A percentile compares a stretch with the other conserved stretches of the same genome.
Evolutionary conservation across 768 basidiomycete species (phyloP).

Genomic region (Lactarius pseudohatsudake): DNA sequence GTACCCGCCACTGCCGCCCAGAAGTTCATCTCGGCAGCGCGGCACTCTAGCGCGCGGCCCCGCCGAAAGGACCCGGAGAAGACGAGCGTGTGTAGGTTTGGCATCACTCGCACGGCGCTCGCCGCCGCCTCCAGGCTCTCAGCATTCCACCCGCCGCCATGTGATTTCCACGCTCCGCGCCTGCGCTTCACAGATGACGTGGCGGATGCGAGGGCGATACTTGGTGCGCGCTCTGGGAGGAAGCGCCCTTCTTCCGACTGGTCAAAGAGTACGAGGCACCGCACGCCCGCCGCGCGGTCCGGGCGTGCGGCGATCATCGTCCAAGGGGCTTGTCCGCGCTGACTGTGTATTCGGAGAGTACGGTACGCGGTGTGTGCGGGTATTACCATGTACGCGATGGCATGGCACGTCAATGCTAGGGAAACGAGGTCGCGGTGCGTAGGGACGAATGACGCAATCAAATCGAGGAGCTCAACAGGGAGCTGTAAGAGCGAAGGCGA

Average conservation of each 20-base stretch:
- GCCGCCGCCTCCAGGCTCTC: slow-evolving; percentile 10
- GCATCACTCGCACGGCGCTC: slow-evolving; percentile 12
- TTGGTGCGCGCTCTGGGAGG: slow-evolving; percentile 8
- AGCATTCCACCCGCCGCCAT: background rate
- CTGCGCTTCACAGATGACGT: background rate
- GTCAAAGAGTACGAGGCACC: slow-evolving; percentile 17
- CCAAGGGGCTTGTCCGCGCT: slow-evolving; percentile 11
- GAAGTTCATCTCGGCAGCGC: slow-evolving; percentile 2
- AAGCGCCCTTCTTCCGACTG: slow-evolving; percentile 2
- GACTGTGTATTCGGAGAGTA: slow-evolving; percentile 6
- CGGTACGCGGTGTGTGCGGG: slow-evolving; percentile 24
- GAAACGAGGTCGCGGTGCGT: slow-evolving; percentile 19
- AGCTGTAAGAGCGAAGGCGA: slow-evolving; percentile 3
- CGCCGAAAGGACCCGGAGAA: background rate
- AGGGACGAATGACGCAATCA: slow-evolving; percentile 15
- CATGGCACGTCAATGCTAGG: slow-evolving; percentile 13
- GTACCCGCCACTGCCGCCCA: slow-evolving; percentile 5
- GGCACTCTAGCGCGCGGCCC: background rate
- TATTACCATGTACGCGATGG: slow-evolving; percentile 12
- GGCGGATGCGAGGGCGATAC: background rate
- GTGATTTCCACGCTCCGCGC: background rate
- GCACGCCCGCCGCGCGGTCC: slow-evolving; percentile 11
- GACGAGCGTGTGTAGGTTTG: slow-evolving; percentile 4
- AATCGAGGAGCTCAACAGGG: slow-evolving; percentile 19
- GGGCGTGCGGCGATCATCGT: slow-evolving; percentile 9